Base-by-base conservation (phyloP, 176 grass and related monocot species). In the Musa beccarii region DNA sequence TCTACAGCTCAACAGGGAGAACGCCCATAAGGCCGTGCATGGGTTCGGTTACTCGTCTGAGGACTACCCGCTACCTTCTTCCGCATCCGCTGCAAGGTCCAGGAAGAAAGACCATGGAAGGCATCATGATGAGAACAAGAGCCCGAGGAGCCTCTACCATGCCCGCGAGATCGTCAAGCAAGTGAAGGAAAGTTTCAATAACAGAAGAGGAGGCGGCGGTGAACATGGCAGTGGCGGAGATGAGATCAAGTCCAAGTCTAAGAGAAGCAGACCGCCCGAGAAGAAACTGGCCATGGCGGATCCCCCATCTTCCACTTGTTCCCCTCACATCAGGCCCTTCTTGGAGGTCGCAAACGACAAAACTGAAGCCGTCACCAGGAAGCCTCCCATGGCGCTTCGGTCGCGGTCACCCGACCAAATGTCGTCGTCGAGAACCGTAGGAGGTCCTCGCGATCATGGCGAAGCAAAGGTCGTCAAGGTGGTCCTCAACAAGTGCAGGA, bases 181-280 rank as follows among this genome's bases (percentile, higher is more conserved):
- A 21, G 85, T 89, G 80, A 91, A 91, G 90, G 84, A 93, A 79
- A 87, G 69, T 15, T 76, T 93, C 51, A 73, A 63, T 54, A 90
- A 54, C 21, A 82, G 81, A 76, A 88, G 83, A 79, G 75, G 66
- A 70, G 86, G 49, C 51, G 12, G n/a, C 4, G 15, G 50, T 59
- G 74, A 72, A 20, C 59, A 1, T 62, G 20, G 9, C 13, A n/a
- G 57, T 17, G 34, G 34, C 34, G 34, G 57, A 62, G 57, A 57
- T 22, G 53, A 81, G 7, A 52, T 10, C 6, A 66, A 54, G 15
- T 11, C 51, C 51, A 80, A 67, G 16, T 21, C 76, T 2, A 87
- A 56, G 63, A 83, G 74, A 72, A 68, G 26, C 11, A 54, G 8
- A 20, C 34, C 54, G 83, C 79, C 81, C 77, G 57, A 75, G 22